phyloP scores from a whole-genome alignment of 768 basidiomycete species.

The Nevesoporus exiguus region DNA sequence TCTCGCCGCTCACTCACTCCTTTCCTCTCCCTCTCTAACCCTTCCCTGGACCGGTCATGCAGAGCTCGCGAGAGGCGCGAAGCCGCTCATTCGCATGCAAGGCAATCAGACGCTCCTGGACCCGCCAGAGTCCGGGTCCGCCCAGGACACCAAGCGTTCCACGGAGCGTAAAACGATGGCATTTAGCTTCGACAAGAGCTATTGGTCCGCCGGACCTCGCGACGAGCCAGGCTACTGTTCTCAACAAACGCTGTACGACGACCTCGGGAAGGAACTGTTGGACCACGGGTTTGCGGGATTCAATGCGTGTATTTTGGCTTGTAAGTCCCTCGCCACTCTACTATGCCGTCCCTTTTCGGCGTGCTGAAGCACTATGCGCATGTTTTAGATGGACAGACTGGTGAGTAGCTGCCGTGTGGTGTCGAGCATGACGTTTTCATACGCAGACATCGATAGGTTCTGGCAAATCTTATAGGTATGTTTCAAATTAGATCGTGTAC shows the following conservation, averaged over 20 bases:
- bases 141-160: slow-evolving; percentile 72
- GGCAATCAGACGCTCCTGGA: slow-evolving; percentile 91
- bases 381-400: slow-evolving; percentile 72
- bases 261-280: slow-evolving; percentile 89
- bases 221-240: slow-evolving; percentile 91
- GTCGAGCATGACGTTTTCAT: slow-evolving; percentile 5
- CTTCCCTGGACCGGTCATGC: slow-evolving; percentile 12
- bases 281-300: slow-evolving; percentile 96
- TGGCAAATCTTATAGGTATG: slow-evolving; percentile 89
- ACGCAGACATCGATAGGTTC: slow-evolving; percentile 51
- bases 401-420: slow-evolving; percentile 41
- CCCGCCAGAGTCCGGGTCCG: slow-evolving; percentile 76
- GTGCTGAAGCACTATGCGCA: neutral
- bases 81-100: slow-evolving; percentile 90
- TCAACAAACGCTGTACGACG: slow-evolving; percentile 92
- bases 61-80: slow-evolving; percentile 94
- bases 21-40: neutral
- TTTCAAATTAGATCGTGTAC: slow-evolving; percentile 9
- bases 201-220: slow-evolving; percentile 91
- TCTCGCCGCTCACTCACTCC: slow-evolving; percentile 1
- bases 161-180: slow-evolving; percentile 86
- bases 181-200: slow-evolving; percentile 96
- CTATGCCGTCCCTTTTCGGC: neutral
- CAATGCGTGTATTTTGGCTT: slow-evolving; percentile 98
- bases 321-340: slow-evolving; percentile 53